Base-by-base conservation (phyloP, 2,329 filamentous ascomycete genomes). In the Stromatinia cepivora region DNA sequence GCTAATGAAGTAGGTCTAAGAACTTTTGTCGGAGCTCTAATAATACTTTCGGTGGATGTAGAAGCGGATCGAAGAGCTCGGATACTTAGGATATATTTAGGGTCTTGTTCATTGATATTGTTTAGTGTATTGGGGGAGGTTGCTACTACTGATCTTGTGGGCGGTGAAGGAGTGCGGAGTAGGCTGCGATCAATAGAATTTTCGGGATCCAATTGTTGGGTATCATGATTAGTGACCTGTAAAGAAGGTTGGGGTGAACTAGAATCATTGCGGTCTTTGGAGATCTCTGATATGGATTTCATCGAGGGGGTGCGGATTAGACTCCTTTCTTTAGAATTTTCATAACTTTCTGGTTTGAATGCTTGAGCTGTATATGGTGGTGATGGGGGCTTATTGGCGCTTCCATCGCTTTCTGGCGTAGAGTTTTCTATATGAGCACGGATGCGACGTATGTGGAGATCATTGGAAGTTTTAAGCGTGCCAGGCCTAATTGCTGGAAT, bases 61-160 rank as follows among this genome's bases (percentile, higher is more conserved):
- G 57, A 68, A 15, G 48, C 57, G 13, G 57, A 68, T n/a, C 39
- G 66, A 57, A 75, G 66, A 17, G 71, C 72, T 31, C 70, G 54
- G n/a, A 75, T 46, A 2, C 72, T 71, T 6, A 69, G 53, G 10
- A 73, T 53, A 36, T 71, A 75, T 39, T 72, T 72, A 6, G 73
- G 73, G 68, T 75, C 73, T 46, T 67, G 67, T 53, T 75, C 74
- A 28, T 75, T 75, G 52, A 73, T 52, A 22, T 62, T 63, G 34
- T 75, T 75, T 56, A 74, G 67, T 8, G 72, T 71, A 28, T 75
- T 72, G 46, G 72, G 73, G 4, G 72, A 70, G 13, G 57, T 45
- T 15, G 25, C 68, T 56, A 64, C 28, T 53, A 52, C 34, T 53
- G 36, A 9, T 39, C 34, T 20, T n/a, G 67, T 13, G 1, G n/a